Evolutionary conservation across 805 yeast genomes (phyloP), one percentile per base, ranked within the genome.

Genomic region (Yamadazyma sp.): DNA sequence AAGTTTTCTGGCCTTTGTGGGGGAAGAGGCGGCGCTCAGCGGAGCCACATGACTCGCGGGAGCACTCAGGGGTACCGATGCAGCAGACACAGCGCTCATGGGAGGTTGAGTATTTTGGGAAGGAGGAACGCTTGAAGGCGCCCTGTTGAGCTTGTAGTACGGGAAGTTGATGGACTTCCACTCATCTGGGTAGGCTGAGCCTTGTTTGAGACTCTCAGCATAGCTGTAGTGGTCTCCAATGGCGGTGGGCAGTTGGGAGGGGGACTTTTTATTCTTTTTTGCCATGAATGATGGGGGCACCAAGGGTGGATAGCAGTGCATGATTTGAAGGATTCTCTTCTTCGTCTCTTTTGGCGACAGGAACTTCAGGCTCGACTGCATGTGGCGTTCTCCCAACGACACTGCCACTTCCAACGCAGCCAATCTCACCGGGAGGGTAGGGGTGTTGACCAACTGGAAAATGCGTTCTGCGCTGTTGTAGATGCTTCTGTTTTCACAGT

Each of bases 401-500:
- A 77, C 71, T 23, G 80, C 72, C 7, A 79, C 82, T 41, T 75
- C 78, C 50, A 87, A 60, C 0, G 88, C 80, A 2, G 73, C 66
- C 14, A 80, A 59, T 37, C 81, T 71, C 6, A 89, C 75, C 15
- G 71, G 70, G 20, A 83, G 59, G 6, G 83, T 76, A 11, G 81
- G 79, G 11, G 82, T 71, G 38, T 73, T 73, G 31, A 87, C 53
- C 44, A 89, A 60, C 28, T 67, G 64, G 41, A 71, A 77, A 38
- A 89, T 68, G 24, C 80, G 67, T 34, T 81, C 82, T 13, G 76
- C 61, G 14, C 88, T 80, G n/a, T 80, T 66, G 55, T 85, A 89
- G 16, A 85, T 68, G 35, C 75, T 73, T 44, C 86, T 71, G 49
- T 82, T 80, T 19, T 79, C 68, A 37, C 93, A 82, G 49, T 84